Evolutionary conservation across 1,284 basidiomycete genomes (phyloP), one percentile per base, ranked within the genome.

Genomic region (Fomitiporia mediterranea): DNA sequence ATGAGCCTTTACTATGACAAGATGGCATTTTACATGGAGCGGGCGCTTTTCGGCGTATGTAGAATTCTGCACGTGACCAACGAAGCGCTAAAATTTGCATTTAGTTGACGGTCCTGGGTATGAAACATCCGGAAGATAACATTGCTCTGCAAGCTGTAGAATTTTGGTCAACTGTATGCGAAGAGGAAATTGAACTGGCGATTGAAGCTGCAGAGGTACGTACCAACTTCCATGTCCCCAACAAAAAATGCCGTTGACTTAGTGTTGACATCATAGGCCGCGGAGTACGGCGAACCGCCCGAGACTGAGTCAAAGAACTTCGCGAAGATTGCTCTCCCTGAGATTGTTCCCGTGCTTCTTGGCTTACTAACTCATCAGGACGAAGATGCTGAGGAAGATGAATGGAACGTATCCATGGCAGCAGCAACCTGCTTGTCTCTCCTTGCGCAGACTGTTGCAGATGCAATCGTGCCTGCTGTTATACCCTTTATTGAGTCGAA

Each of bases 1-100:
- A 99, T 99, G 97, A 86, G 89, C 63, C 74, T 98, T 56, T 99
- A 99, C 76, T 99, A 99, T 72, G 94, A 97, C 68, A 98, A 97
- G 79, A 99, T 99, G 96, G 84, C 84, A 39, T 89, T 96, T 72
- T 99, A 99, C 78, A 98, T 99, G 96, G 97, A 99, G 71, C 91
- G 96, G 67, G 96, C 97, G 0, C 76, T 99, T 46, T 99, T 99
- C 67, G 96, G 96, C 34, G 93, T 96, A 72, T 61, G 89, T 78
- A 13, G 3, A 50, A 61, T 21, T 21, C 23, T 43, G 6, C 19
- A 28, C 19, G 17, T 35, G 50, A 37, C 37, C 30, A 35, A 27
- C 42, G 37, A 55, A n/a, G n/a, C n/a, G 19, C 17, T 56, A 15
- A 40, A 51, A 40, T 58, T 35, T 56, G 11, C 28, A n/a, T 46